phyloP scores from a whole-genome alignment of 495 filamentous ascomycete genomes.

The Xylaria intraflava region DNA sequence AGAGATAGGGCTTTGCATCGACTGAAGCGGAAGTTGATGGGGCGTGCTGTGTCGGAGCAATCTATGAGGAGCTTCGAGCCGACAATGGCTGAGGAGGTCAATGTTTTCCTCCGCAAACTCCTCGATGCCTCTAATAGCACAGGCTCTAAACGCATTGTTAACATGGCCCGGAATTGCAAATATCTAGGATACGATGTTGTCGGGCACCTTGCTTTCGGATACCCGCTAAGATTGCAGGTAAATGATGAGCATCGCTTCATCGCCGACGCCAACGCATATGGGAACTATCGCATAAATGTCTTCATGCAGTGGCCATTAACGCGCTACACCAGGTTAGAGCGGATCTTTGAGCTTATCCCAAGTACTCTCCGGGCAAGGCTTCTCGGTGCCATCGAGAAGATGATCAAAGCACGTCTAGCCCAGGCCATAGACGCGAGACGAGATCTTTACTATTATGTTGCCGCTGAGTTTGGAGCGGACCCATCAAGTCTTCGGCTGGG shows the following conservation, averaged over 20 bases:
- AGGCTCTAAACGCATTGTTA: slow-evolving; percentile 2
- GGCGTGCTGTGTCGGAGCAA: slow-evolving; percentile 10
- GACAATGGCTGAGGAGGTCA: slow-evolving; percentile 15
- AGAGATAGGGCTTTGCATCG: slow-evolving; percentile 7
- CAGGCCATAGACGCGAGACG: slow-evolving; percentile 12
- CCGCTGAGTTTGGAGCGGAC: slow-evolving; percentile 31
- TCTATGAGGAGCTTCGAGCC: slow-evolving; percentile 19
- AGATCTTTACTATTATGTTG: slow-evolving; percentile 29
- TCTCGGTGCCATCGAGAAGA: slow-evolving; percentile 8
- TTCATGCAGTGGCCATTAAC: slow-evolving; percentile 15
- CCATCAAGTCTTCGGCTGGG: not conserved
- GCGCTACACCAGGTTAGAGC: slow-evolving; percentile 3
- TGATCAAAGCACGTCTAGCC: slow-evolving; percentile 12
- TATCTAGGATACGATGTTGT: slow-evolving; percentile 14
- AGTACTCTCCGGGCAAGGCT: not conserved
- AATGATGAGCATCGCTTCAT: slow-evolving; percentile 10
- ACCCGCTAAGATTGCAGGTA: slow-evolving; percentile 11
- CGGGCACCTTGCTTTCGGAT: slow-evolving; percentile 18
- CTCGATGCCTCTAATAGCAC: slow-evolving; percentile 22
- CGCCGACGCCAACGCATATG: not conserved
- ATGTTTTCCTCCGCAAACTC: slow-evolving; percentile 17
- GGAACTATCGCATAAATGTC: slow-evolving; percentile 3
- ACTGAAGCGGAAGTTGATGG: slow-evolving; percentile 10
- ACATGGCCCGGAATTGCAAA: slow-evolving; percentile 9
- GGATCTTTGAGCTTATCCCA: not conserved